phyloP scores from a whole-genome alignment of 371 early-diverging fungal species.

The Chytridiales sp. region DNA sequence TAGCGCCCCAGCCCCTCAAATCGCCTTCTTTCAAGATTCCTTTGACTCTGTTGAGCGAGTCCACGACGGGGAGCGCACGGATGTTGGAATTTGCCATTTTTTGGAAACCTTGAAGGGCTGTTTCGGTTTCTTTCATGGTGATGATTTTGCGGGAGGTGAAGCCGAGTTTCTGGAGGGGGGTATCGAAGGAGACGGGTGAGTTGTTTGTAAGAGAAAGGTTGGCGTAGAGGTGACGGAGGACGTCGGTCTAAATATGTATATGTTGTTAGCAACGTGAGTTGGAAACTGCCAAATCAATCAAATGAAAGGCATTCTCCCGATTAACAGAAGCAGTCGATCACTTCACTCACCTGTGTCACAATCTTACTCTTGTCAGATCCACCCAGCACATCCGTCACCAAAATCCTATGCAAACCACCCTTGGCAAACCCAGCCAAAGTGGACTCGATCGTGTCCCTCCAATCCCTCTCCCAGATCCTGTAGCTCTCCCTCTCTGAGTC shows the following conservation, averaged over 20 bases:
- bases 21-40: conserved; percentile 32
- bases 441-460: conserved; percentile 32
- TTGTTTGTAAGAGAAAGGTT: conserved; percentile 8
- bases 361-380: conserved; percentile 12
- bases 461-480: conserved; percentile 39
- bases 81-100: conserved; percentile 27
- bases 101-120: conserved; percentile 35
- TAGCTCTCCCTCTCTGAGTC: conserved; percentile 35
- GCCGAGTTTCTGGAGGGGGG: conserved; percentile 12
- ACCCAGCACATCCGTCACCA: conserved; percentile 36
- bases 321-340: not conserved
- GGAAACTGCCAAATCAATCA: not conserved
- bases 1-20: conserved; percentile 34
- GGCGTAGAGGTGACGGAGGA: conserved; percentile 21
- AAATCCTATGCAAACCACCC: conserved; percentile 28
- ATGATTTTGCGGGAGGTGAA: conserved; percentile 11
- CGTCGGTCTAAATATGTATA: conserved; percentile 17
- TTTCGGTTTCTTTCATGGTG: conserved; percentile 24
- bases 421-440: conserved; percentile 31
- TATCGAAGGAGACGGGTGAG: conserved; percentile 9
- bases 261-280: not conserved
- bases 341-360: conserved; percentile 23
- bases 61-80: conserved; percentile 34
- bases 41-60: conserved; percentile 25
- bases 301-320: not conserved